Conservation (phyloP, 768 basidiomycete genomes). For the Thelephora ganbajun region DNA sequence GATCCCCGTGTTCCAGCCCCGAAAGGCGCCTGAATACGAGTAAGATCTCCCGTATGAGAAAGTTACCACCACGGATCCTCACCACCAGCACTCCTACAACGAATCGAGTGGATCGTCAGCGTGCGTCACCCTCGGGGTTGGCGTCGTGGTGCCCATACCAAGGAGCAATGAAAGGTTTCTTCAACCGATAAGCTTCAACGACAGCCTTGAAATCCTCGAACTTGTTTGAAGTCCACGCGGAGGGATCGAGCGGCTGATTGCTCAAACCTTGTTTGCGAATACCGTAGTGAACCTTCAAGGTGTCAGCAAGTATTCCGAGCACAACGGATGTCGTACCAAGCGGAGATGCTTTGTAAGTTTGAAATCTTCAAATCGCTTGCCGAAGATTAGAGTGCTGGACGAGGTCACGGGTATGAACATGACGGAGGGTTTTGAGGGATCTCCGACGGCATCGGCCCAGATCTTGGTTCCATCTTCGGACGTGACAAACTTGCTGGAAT, state of each 20-base stretch:
- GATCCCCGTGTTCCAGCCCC: too few relatives aligned
- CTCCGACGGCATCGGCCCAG: conserved; percentile 11
- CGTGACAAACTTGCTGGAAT: conserved; percentile 11
- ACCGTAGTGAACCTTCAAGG: conserved; percentile 8
- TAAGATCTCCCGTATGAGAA: too few relatives aligned
- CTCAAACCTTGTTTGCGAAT: conserved; percentile 7
- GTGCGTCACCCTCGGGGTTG: too few relatives aligned
- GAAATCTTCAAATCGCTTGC: conserved; percentile 5
- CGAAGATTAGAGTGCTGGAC: conserved; percentile 6
- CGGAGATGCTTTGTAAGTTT: conserved; percentile 4
- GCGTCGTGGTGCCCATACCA: conserved; percentile 8
- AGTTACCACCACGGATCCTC: too few relatives aligned
- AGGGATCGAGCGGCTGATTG: conserved; percentile 2
- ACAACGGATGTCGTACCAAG: conserved; percentile 2
- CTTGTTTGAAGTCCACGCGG: conserved; percentile 1
- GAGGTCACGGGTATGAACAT: conserved; percentile 11
- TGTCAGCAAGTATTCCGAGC: neutral
- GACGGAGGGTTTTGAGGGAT: conserved; percentile 11
- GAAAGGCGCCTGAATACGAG: too few relatives aligned
- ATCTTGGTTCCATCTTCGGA: conserved; percentile 12
- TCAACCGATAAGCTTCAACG: conserved; percentile 9
- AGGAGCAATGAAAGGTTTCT: conserved; percentile 9
- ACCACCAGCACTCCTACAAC: too few relatives aligned
- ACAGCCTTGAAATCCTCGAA: conserved; percentile 13
- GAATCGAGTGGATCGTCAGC: too few relatives aligned